phyloP scores from a whole-genome alignment of 2,329 filamentous ascomycete genomes.

The Shiraia sp. region DNA sequence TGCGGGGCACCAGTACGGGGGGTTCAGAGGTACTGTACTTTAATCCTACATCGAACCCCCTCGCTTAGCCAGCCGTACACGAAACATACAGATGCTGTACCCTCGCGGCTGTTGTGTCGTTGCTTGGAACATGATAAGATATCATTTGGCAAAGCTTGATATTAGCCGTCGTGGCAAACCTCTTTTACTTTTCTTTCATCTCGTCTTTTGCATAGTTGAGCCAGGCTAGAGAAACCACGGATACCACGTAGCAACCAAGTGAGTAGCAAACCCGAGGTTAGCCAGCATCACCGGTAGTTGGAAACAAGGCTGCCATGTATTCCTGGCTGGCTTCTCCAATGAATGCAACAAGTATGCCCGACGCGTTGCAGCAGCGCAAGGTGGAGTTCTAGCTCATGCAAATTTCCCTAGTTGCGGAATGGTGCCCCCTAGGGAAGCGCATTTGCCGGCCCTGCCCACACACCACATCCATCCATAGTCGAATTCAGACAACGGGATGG shows the following conservation, averaged over 20 bases:
- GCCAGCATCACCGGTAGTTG: no score
- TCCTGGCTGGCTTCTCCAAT: neutral
- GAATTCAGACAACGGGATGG: no score
- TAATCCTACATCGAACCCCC: neutral
- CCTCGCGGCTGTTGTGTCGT: neutral
- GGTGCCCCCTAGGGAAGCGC: neutral
- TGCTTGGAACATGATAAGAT: constrained; percentile 2
- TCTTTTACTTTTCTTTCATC: neutral
- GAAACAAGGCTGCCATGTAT: no score
- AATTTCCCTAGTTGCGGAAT: constrained; percentile 4
- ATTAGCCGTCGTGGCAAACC: no score
- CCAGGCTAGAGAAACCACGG: no score
- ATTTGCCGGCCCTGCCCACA: constrained; percentile 4
- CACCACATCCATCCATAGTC: no score
- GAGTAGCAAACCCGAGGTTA: no score
- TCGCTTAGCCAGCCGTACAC: no score
- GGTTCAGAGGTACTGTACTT: constrained; percentile 1
- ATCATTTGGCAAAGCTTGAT: neutral
- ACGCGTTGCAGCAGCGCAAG: neutral
- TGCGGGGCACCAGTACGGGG: constrained; percentile 17
- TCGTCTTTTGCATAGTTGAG: neutral
- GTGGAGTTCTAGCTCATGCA: constrained; percentile 2
- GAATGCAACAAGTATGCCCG: neutral
- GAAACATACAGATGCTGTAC: constrained; percentile 2
- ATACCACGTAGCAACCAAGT: no score